Base-by-base conservation (phyloP, 2,329 filamentous ascomycete genomes). In the Xylaria sp. region DNA sequence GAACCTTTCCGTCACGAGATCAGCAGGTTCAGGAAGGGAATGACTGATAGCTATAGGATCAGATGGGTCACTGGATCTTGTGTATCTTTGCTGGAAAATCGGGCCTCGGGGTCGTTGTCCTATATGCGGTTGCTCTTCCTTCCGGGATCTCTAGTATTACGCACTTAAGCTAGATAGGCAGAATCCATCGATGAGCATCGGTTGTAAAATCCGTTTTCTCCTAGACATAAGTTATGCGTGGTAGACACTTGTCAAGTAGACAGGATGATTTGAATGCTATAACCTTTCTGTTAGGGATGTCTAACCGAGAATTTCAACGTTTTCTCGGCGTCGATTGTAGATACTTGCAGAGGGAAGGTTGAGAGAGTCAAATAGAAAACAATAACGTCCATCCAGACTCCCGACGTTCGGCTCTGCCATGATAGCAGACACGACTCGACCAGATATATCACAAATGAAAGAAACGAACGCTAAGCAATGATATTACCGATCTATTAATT, bases 381-480 rank as follows among this genome's bases (percentile, higher is more conserved):
- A 28, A 28, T 12, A 23, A 39, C 2, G 23, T 23, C 23, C 37
- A 23, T 20, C 13, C 7, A 37, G n/a, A 3, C 12, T 50, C 13
- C 10, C 28, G 37, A 41, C 9, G 28, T 13, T 32, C 3, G 23
- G 23, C 50, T 23, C 3, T 39, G 2, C 34, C 18, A 20, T 9
- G 48, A 55, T n/a, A 41, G 46, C 23, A 23, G 18, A 13, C 13
- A 13, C 12, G 20, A 28, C 10, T 44, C 13, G 23, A 25, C 39
- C 28, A 10, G 28, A 57, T 32, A 18, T 20, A 50, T 23, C 8
- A 51, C 41, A 41, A 50, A 48, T 32, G 25, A 67, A 34, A 34
- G 32, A 34, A 62, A 58, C 48, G 44, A 63, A 67, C 46, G 25
- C 32, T 10, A 7, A 34, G 50, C 25, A 58, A 58, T 37, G 44